These are phyloP conservation scores for Galeopsis tetrahit DNA, from an alignment of 257 asterid genomes.

Conservation along the genomic window DNA sequence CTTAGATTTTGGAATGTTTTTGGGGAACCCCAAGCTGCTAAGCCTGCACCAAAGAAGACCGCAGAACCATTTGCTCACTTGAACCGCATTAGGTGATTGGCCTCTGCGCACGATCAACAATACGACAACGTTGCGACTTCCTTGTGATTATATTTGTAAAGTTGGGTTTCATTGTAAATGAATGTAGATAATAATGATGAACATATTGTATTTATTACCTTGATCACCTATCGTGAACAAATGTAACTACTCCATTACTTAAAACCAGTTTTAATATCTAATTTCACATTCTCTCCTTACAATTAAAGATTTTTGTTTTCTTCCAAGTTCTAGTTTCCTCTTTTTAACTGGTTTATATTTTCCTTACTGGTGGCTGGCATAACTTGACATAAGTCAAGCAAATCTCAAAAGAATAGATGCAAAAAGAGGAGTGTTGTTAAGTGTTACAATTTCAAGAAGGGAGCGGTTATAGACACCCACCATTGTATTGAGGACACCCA, in stretches of 20 bases:
- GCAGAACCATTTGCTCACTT: slow-evolving; percentile 53
- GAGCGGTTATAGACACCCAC: too few relatives aligned
- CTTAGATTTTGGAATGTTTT: slow-evolving; percentile 61
- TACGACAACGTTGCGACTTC: neutral
- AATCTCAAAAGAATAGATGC: too few relatives aligned
- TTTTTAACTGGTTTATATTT: neutral
- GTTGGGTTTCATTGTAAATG: neutral
- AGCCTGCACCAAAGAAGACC: slow-evolving; percentile 47
- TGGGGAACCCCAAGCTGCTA: slow-evolving; percentile 57
- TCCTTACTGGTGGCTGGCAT: too few relatives aligned
- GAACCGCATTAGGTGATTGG: slow-evolving; percentile 45
- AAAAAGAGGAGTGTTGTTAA: too few relatives aligned
- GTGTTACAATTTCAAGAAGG: too few relatives aligned
- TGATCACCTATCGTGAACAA: slow-evolving; percentile 50
- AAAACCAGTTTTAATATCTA: neutral
- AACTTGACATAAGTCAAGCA: too few relatives aligned
- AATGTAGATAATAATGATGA: neutral
- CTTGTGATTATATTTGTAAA: neutral
- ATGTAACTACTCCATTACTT: slow-evolving; percentile 49
- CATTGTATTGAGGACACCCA: too few relatives aligned
- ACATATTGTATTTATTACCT: neutral
- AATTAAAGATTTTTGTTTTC: slow-evolving; percentile 14
- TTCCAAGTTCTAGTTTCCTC: slow-evolving; percentile 26
- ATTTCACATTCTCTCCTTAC: slow-evolving; percentile 12
- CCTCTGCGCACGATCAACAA: neutral